Evolutionary conservation across 768 basidiomycete species (phyloP), one percentile per base, ranked within the genome.

Genomic region (Leccinum subtestaceum): DNA sequence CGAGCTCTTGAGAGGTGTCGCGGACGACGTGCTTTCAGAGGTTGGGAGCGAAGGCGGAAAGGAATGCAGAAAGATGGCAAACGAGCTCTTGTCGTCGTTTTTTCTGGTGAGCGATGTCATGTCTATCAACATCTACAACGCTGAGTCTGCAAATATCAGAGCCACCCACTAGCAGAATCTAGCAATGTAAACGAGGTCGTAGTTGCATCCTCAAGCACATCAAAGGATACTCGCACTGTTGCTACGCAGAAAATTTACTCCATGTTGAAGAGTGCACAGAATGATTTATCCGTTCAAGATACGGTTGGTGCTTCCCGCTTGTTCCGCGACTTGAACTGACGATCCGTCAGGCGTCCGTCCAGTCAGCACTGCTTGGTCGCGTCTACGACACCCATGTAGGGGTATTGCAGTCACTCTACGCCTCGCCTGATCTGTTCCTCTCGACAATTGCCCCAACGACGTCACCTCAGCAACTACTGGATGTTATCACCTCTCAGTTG

Each of bases 371-470:
- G 5, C 69, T 88, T 31, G 81, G 86, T 13, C 85, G 91, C 2
- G 74, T 92, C 4, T 80, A 85, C 52, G 94, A 96, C 64, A 77
- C 80, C 7, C 80, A 85, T 29, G 59, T 74, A 2, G 65, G 73
- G 2, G 88, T 97, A 27, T 71, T 95, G 12, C 78, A 87, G 48
- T 82, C 80, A 0, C 76, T 97, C 9, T 95, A 95, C 72, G 76
- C 76, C 2, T 72, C 78, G 2, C 77, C 85, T 0, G 68, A 75
- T 5, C 47, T 72, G 2, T 71, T 89, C 47, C 72, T 83, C 3
- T 78, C 83, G 1, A 69, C 75, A 1, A 50, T 68, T 0, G 43
- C 40, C 23, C 52, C 64, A 2, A 53, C 49, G 13, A 65, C 53
- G 5, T 60, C 67, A 8, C 64, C 72, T 36, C 64, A 63, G 27